Conservation (phyloP, 2,329 filamentous ascomycete species). For the Ophiostoma piceae region DNA sequence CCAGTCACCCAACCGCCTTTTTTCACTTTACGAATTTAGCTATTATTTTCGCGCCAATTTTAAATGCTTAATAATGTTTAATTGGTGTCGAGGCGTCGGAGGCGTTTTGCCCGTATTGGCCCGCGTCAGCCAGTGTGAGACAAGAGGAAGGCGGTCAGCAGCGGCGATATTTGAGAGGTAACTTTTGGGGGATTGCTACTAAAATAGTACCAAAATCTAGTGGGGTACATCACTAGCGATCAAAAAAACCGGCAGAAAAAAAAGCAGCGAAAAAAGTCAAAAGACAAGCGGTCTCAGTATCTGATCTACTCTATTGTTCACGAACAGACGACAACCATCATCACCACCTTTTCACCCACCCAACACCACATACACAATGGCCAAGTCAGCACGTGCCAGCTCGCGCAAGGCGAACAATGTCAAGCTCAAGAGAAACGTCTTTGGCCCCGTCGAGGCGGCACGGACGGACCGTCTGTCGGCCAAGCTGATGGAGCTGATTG, state of each 20-base stretch:
- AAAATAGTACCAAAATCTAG: not conserved
- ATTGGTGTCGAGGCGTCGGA: not conserved
- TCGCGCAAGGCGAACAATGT: slow-evolving; percentile 77
- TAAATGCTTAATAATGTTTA: slow-evolving; percentile 7
- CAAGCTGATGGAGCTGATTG: slow-evolving; percentile 75
- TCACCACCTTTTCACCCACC: not conserved
- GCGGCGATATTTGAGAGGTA: slow-evolving; percentile 5
- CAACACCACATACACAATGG: slow-evolving; percentile 53
- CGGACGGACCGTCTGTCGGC: slow-evolving; percentile 77
- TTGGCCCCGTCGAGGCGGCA: slow-evolving; percentile 74
- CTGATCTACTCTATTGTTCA: not conserved
- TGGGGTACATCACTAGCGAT: slow-evolving; percentile 9
- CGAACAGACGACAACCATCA: not conserved
- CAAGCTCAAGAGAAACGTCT: slow-evolving; percentile 73
- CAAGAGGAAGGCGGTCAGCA: slow-evolving; percentile 17
- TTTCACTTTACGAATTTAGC: not conserved
- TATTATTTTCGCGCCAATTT: not conserved
- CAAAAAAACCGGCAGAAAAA: slow-evolving; percentile 25
- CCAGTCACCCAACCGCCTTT: not conserved
- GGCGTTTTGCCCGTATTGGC: slow-evolving; percentile 2
- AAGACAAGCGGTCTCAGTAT: slow-evolving; percentile 14
- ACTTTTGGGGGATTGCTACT: too few species aligned
- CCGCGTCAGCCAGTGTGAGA: not conserved
- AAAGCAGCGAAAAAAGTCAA: slow-evolving; percentile 17
- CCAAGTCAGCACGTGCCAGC: slow-evolving; percentile 77